A percentile compares a stretch with the other conserved stretches of the same genome.
Evolutionary conservation across 164 flowering plant genomes (phyloP).

Genomic region (Annona cherimola): DNA sequence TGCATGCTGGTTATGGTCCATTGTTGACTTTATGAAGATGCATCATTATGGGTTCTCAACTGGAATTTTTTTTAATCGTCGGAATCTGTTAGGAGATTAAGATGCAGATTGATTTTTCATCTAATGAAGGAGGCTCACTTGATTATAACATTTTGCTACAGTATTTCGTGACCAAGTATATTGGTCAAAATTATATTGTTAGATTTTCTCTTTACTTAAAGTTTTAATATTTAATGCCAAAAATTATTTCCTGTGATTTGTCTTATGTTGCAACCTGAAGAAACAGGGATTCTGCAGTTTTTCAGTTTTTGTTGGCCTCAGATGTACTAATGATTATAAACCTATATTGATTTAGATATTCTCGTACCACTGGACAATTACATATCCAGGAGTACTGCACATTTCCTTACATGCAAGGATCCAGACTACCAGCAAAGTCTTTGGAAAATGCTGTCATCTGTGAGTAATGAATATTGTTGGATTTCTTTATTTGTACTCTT

Average conservation of each 20-base stretch:
- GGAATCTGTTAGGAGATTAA: not conserved
- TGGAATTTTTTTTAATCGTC: not conserved
- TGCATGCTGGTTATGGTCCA: not conserved
- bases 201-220: not conserved
- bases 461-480: conserved; percentile 31
- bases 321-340: too few relatives aligned
- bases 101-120: not conserved
- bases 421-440: conserved; percentile 97
- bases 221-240: not conserved
- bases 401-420: conserved; percentile 82
- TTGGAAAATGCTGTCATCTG: conserved; percentile 83
- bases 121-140: not conserved
- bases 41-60: not conserved
- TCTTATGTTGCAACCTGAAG: not conserved
- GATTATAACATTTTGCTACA: not conserved
- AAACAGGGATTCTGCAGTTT: not conserved
- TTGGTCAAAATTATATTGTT: not conserved
- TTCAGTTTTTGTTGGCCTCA: too few relatives aligned
- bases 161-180: not conserved
- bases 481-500: not conserved
- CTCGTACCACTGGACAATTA: conserved; percentile 94
- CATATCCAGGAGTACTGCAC: conserved; percentile 84
- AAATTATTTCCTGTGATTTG: not conserved
- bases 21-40: not conserved
- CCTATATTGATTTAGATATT: conserved; percentile 54